Evolutionary conservation across 306 rosid genomes (phyloP), one percentile per base, ranked within the genome.

Genomic region (Dryas drummondii): DNA sequence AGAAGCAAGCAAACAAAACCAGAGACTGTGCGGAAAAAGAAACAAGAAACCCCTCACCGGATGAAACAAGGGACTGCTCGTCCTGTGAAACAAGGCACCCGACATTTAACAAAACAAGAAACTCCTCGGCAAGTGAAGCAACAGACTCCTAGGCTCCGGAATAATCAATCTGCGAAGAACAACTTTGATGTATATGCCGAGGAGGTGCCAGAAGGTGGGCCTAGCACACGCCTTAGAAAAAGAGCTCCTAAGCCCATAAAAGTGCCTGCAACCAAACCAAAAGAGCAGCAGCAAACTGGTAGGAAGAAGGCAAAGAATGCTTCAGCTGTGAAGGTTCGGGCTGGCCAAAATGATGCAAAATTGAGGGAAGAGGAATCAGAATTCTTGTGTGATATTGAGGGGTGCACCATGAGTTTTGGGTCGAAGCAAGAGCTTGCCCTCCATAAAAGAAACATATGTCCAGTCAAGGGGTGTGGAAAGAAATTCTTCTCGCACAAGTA

Each of bases 381-480:
- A 50, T 88, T 75, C 72, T 75, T 80, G 69, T 96, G 99, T 72
- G 98, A 96, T 67, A 76, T 96, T 66, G 99, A 96, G 59, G 99
- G 99, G 3, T 96, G 98, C 85, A 85, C 85, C 63, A 96, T 96
- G 99, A 86, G 96, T 70, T 92, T 96, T 62, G 74, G 82, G 51
- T 77, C 88, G 17, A 96, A 85, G 76, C 96, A 96, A 40, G 99
- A 90, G 81, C 91, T 96, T 10, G 14, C 44, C 76, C 78, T 82
- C 72, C 99, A 96, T 70, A 96, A 96, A 88, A 87, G 69, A 83
- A 90, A 96, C 61, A 70, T 90, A 26, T 96, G 99, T 77, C 99
- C 99, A 9, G 92, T 96, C 46, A 92, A 96, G 83, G 97, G 99
- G n/a, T 96, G 99, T n/a, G 99, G 91, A 32, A 96, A 96, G 88